Conservation (phyloP, 2,329 filamentous ascomycete species). For the Tolypocladium paradoxum region DNA sequence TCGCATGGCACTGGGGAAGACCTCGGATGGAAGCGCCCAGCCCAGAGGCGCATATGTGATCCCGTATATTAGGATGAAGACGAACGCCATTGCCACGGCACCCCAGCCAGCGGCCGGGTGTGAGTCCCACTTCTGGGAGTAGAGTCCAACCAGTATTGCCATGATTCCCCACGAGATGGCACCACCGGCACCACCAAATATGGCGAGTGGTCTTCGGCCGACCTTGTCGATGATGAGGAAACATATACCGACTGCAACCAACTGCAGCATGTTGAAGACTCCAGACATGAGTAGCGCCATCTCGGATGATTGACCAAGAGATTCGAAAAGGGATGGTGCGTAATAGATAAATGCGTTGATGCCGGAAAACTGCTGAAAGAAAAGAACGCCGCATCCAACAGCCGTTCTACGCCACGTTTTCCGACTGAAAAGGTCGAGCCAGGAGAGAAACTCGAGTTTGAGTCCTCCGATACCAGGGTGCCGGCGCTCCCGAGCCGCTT, state of each 20-base stretch:
- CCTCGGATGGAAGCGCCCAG: constrained; percentile 32
- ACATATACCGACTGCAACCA: constrained; percentile 27
- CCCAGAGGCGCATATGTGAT: constrained; percentile 26
- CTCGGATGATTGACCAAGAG: constrained; percentile 22
- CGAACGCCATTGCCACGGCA: constrained; percentile 50
- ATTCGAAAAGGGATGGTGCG: constrained; percentile 29
- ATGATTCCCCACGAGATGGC: constrained; percentile 34
- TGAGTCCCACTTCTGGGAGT: not conserved
- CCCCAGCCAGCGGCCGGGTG: constrained; percentile 44
- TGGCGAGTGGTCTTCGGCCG: constrained; percentile 20
- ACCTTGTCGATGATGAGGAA: constrained; percentile 7
- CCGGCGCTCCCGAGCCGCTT: constrained; percentile 19
- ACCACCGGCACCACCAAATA: constrained; percentile 25
- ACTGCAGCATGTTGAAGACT: constrained; percentile 29
- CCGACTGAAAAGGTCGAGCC: constrained; percentile 36
- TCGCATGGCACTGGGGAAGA: constrained; percentile 25
- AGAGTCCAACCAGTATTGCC: constrained; percentile 36
- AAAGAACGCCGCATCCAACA: constrained; percentile 19
- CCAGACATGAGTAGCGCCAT: constrained; percentile 29
- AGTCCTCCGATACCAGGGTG: constrained; percentile 2
- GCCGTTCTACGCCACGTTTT: constrained; percentile 44
- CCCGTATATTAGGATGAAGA: constrained; percentile 34
- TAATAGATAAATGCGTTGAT: constrained; percentile 32
- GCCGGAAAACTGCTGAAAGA: constrained; percentile 48
- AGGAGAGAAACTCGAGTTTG: constrained; percentile 28